Conservation (phyloP, 2,329 filamentous ascomycete species). For the Hymenoscyphus fructigenus region DNA sequence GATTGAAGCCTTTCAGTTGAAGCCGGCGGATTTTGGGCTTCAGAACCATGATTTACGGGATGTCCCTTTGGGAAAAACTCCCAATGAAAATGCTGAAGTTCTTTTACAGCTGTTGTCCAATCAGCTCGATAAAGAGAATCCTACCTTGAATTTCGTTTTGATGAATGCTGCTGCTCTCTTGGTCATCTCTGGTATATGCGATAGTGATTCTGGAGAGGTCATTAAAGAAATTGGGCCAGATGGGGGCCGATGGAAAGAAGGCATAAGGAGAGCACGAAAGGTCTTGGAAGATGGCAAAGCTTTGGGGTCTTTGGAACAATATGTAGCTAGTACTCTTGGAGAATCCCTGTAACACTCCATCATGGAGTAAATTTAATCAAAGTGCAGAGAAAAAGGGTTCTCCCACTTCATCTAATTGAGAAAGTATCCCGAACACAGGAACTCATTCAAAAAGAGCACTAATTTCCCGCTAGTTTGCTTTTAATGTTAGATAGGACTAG, state of each 20-base stretch:
- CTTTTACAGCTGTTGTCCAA: constrained; percentile 74
- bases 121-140: constrained; percentile 71
- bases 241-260: constrained; percentile 91
- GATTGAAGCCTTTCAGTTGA: constrained; percentile 74
- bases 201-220: constrained; percentile 80
- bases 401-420: too few relatives aligned
- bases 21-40: constrained; percentile 86
- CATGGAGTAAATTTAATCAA: too few relatives aligned
- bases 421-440: too few relatives aligned
- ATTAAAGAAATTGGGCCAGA: constrained; percentile 81
- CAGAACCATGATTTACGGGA: constrained; percentile 68
- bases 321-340: constrained; percentile 55
- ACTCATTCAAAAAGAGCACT: too few relatives aligned
- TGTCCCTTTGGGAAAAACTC: constrained; percentile 83
- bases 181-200: constrained; percentile 82
- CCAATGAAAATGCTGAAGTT: constrained; percentile 83
- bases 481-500: too few relatives aligned
- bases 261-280: constrained; percentile 84
- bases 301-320: constrained; percentile 75
- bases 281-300: constrained; percentile 83
- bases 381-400: too few relatives aligned
- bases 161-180: constrained; percentile 91
- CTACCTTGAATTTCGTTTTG: constrained; percentile 88
- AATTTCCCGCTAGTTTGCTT: too few relatives aligned
- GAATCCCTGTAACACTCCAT: not conserved